phyloP scores from a whole-genome alignment of 1,284 basidiomycete genomes.

The Anthracocystis panici-leucophaei region DNA sequence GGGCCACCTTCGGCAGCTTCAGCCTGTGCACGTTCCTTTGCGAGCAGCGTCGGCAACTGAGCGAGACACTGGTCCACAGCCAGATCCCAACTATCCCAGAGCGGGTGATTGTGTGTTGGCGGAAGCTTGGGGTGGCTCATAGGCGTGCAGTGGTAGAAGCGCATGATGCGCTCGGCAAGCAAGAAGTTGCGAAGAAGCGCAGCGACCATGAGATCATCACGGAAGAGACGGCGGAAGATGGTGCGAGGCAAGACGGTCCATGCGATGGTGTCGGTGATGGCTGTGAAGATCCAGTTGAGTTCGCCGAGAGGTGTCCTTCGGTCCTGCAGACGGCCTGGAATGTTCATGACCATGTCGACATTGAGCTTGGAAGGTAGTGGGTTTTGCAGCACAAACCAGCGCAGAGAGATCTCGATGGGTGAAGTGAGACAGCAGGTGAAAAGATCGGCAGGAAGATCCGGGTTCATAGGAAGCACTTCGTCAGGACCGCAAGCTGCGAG shows the following conservation, averaged over 20 bases:
- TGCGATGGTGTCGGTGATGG: conserved; percentile 98
- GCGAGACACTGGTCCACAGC: conserved; percentile 95
- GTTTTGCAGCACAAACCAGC: conserved; percentile 92
- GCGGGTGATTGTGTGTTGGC: conserved; percentile 90
- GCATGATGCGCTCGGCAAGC: conserved; percentile 97
- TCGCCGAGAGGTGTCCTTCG: conserved; percentile 94
- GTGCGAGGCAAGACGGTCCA: conserved; percentile 97
- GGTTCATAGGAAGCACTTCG: conserved; percentile 92
- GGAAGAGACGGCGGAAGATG: conserved; percentile 91
- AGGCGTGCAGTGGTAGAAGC: conserved; percentile 96
- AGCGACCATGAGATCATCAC: conserved; percentile 94
- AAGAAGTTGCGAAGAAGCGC: conserved; percentile 97
- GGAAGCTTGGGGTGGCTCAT: conserved; percentile 92
- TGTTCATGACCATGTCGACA: conserved; percentile 91
- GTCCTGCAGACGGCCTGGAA: conserved; percentile 96
- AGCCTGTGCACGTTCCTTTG: conserved; percentile 74
- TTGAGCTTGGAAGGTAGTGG: conserved; percentile 74
- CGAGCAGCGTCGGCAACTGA: conserved; percentile 88
- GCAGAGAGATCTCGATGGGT: conserved; percentile 95
- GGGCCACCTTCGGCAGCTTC: conserved; percentile 69
- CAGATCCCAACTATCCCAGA: conserved; percentile 98
- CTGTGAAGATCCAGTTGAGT: conserved; percentile 99
- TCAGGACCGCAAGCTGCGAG: conserved; percentile 93
- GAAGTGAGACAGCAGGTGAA: conserved; percentile 98
- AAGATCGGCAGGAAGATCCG: conserved; percentile 94